Evolutionary conservation across 2,329 filamentous ascomycete genomes (phyloP), one percentile per base, ranked within the genome.

Genomic region (Fusarium sp.): DNA sequence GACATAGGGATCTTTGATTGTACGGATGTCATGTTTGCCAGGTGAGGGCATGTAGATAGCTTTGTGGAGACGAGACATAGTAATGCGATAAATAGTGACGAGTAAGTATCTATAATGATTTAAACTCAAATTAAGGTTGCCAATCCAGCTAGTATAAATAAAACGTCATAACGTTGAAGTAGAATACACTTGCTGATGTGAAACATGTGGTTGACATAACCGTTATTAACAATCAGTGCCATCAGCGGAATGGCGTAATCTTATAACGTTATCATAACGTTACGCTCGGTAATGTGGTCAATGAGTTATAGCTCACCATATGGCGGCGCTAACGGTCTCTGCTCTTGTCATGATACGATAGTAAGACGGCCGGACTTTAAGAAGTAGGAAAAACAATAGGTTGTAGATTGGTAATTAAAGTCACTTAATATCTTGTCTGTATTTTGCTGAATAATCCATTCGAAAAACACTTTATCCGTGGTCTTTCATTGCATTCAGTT

Each of bases 31-130:
- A 56, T 62, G 58, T 1, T 45, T 48, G 6, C 59, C 49, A 0
- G n/a, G 1, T 0, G 49, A 26, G 22, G 48, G 26, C 58, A 35
- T 56, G 13, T 56, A 62, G 1, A 62, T 62, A 6, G 58, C 59
- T 30, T 49, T 63, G 9, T 62, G 62, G 8, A 20, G 37, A 5
- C 50, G 58, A 7, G 45, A 19, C 57, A 62, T 62, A 7, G 0
- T 4, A 15, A 2, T 7, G 1, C 14, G 5, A 5, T 46, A n/a
- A 33, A 7, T 46, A n/a, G 14, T 7, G 30, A 33, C 5, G 30
- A 14, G 19, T 5, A 10, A 4, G 7, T 2, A 6, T 9, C 9
- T 30, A n/a, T 3, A 1, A 10, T 2, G 13, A 5, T 3, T 15
- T 6, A 2, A 10, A 37, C 7, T 20, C 28, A 10, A 30, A 10